Conservation (phyloP, 176 grass and related monocot species). For the Oryza nivara region DNA sequence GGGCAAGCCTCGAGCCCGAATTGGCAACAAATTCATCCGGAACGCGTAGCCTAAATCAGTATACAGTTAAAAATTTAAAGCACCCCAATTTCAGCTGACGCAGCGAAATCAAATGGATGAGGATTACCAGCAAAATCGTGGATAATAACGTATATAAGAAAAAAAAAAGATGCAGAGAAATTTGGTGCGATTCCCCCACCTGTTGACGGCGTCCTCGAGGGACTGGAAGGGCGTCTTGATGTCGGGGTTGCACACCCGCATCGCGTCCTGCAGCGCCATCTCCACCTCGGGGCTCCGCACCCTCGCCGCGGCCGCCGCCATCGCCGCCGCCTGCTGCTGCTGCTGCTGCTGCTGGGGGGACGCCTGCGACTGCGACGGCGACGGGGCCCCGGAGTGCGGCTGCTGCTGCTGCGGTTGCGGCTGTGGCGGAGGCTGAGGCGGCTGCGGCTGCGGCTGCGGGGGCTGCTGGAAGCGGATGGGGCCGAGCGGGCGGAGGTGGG, state of each 20-base stretch:
- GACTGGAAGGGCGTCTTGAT: conserved; percentile 83
- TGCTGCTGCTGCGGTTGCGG: conserved; percentile 41
- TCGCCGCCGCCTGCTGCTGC: conserved; percentile 18
- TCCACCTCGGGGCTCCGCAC: conserved; percentile 80
- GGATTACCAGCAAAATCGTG: background rate
- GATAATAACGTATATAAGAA: background rate
- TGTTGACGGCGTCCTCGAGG: conserved; percentile 88
- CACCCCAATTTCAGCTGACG: background rate
- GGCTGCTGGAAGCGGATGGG: conserved; percentile 60
- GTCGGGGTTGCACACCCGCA: conserved; percentile 89
- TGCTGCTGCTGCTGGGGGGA: conserved; percentile 30
- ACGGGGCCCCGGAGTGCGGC: conserved; percentile 31
- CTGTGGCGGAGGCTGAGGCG: conserved; percentile 34
- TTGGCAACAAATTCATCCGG: background rate
- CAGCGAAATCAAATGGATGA: background rate
- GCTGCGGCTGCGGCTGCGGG: conserved; percentile 21
- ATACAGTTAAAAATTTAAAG: background rate
- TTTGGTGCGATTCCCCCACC: conserved; percentile 46
- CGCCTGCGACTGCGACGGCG: conserved; percentile 34
- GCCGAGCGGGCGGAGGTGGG: conserved; percentile 89
- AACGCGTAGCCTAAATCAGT: background rate
- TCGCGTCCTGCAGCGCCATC: conserved; percentile 94
- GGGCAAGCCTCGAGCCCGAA: background rate
- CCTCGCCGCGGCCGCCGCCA: conserved; percentile 29
- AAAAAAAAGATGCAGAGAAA: background rate